Base-by-base conservation (phyloP, 2,329 filamentous ascomycete genomes). In the Davidsoniella eucalypti region DNA sequence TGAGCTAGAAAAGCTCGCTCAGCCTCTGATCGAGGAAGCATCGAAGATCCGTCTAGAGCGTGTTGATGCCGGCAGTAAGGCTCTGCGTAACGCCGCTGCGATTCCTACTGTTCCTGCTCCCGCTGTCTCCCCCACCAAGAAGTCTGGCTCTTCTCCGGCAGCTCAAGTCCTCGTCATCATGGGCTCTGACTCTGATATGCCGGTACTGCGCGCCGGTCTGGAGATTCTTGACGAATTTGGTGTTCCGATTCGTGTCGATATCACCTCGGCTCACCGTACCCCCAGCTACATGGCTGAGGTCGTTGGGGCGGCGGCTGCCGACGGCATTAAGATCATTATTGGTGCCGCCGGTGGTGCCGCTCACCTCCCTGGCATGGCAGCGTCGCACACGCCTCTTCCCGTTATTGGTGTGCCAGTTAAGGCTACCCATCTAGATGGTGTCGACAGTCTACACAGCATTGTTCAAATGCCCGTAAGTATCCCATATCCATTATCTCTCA, bases 211-310 rank as follows among this genome's bases (percentile, higher is more conserved):
- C 54, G 73, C 75, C 0, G 82, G 75, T 1, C 67, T 87, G 17
- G 72, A 82, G 52, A 71, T 86, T 33, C 71, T 88, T 2, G 68
- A 74, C 50, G 69, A 75, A n/a, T 82, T 90, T 54, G 61, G 68
- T n/a, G 82, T 92, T 9, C 80, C 83, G 0, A 84, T 78, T 65
- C 76, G 81, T 5, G 71, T 78, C 14, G 78, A 77, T 58, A 88
- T 92, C 60, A 88, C 84, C 0, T 88, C 84, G 2, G 86, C 86
- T 0, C 84, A 88, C 63, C 73, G 84, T 33, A 88, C 83, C 2
- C 82, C 83, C 2, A 66, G 73, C 41, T 74, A 72, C 56, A 87
- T 88, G 82, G 74, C 73, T 44, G 66, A 78, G 52, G 76, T 85
- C 44, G 81, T 81, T 6, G 72, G 70, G 23, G 69, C 70, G 12